Evolutionary conservation across 306 rosid species (phyloP), one percentile per base, ranked within the genome.

Genomic region (Gleditsia sinensis): DNA sequence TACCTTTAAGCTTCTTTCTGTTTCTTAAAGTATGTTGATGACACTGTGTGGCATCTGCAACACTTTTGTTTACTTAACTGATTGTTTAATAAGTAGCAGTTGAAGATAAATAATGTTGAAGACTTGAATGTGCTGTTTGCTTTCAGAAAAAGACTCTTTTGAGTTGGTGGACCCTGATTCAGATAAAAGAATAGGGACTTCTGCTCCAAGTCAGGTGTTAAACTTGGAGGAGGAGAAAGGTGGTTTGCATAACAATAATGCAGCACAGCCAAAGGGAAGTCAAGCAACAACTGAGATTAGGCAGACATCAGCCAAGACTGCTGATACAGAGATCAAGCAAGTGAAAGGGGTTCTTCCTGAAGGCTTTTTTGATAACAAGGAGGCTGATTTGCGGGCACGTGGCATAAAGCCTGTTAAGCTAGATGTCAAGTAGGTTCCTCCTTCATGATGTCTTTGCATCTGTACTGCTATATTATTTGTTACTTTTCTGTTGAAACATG

Each of bases 301-400:
- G 40, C 83, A 81, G 75, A 62, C 75, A 67, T 59, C 91, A 34
- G 57, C 56, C 43, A 55, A 71, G 73, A 51, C 67, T 77, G 28
- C 74, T 75, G 90, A 75, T 81, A 67, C 87, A 27, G 96, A 90
- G 74, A 74, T 17, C 72, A 85, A 84, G 78, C 96, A 86, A 84
- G 85, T 40, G 25, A 86, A 83, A 76, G 95, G 93, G 46, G 87
- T 84, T 86, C 86, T 94, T 66, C 99, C 99, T 36, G 99, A 90
- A 82, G 99, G 99, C 61, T 94, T 94, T 84, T 94, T 92, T 84
- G 99, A 94, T 75, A 89, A 88, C 76, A 94, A 94, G 87, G 99
- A 94, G 33, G 99, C 97, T 40, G 99, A 94, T 76, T 73, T 92
- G 79, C 89, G 82, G 50, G 99, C 98, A 40, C 88, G 94, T 42